Percentiles rank a stretch among this genome's conserved stretches.
phyloP scores from a whole-genome alignment of 164 flowering plant genomes.

The Malania oleifera region DNA sequence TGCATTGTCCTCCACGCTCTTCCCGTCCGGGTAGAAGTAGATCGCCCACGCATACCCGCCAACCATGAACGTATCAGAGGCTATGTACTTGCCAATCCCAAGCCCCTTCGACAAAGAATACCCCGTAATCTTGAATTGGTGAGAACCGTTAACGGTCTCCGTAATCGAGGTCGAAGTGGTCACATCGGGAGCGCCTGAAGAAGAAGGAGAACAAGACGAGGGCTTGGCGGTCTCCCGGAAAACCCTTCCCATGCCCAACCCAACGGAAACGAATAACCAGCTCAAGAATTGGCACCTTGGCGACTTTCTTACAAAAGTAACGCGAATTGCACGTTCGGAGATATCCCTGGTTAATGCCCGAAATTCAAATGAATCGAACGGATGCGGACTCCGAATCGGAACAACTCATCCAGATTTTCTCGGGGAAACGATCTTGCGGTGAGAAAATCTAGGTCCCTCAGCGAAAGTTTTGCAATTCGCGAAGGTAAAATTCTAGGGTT shows the following conservation, averaged over 20 bases:
- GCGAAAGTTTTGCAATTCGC: neutral
- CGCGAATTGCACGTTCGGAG: too few species aligned
- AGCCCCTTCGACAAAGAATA: slow-evolving; percentile 76
- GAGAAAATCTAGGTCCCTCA: slow-evolving; percentile 16
- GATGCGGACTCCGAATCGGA: too few species aligned
- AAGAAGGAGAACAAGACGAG: slow-evolving; percentile 23
- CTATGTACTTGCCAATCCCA: slow-evolving; percentile 78
- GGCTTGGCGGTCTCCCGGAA: slow-evolving; percentile 28
- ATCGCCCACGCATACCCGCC: slow-evolving; percentile 92
- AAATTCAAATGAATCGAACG: too few species aligned
- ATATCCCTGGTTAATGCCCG: too few species aligned
- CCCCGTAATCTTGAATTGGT: slow-evolving; percentile 77
- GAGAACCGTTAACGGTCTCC: slow-evolving; percentile 74
- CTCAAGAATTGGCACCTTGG: neutral
- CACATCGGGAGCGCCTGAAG: slow-evolving; percentile 28
- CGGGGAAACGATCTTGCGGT: slow-evolving; percentile 6
- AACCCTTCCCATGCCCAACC: slow-evolving; percentile 40
- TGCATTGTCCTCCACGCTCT: slow-evolving; percentile 77
- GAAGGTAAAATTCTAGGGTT: neutral
- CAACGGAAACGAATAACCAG: too few species aligned
- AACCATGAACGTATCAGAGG: slow-evolving; percentile 79
- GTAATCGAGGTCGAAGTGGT: slow-evolving; percentile 64
- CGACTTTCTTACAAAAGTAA: too few species aligned
- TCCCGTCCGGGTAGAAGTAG: slow-evolving; percentile 87
- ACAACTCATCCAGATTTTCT: neutral